Evolutionary conservation across 2,329 filamentous ascomycete species (phyloP), one percentile per base, ranked within the genome.

Genomic region (Cercospora zeina): DNA sequence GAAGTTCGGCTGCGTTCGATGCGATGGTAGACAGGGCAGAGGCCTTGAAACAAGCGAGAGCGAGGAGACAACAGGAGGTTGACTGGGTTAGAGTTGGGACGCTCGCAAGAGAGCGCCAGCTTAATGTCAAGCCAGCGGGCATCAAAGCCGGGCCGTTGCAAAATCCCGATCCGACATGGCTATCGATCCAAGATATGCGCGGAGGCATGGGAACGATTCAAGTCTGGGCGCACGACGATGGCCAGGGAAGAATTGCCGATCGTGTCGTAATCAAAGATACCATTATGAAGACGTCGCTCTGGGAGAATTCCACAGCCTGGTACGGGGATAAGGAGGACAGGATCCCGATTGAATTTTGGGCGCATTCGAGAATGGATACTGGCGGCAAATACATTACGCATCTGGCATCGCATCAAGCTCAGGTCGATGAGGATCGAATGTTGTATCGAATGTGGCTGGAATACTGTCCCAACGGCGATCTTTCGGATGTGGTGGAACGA

Each of bases 221-320:
- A n/a, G 57, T 59, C 11, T 59, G 47, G 36, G 56, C 31, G 2
- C 19, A 30, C 8, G 57, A 55, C 16, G 33, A 63, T 27, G 51
- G 37, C 3, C 6, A 51, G 6, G 33, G 58, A 3, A 37, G 11
- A n/a, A 47, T 63, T 5, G 30, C 50, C 3, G 61, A 53, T 45
- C 39, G 61, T 8, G 19, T 57, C 19, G 57, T 63, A 6, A 30
- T 33, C n/a, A 63, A 63, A 24, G 57, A 63, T 37, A 63, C 61
- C 9, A 10, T 36, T 6, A 19, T 50, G 8, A 36, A 7, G 10
- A n/a, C n/a, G 11, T 33, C 19, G 31, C 19, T 16, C n/a, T 62
- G 54, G 34, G 11, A 56, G 3, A 16, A 31, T 7, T 34, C 8
- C 5, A n/a, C 37, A 11, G n/a, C n/a, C 13, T 63, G 61, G 61